Conservation (phyloP, 2,329 filamentous ascomycete species). For the Lachnellula cervina region DNA sequence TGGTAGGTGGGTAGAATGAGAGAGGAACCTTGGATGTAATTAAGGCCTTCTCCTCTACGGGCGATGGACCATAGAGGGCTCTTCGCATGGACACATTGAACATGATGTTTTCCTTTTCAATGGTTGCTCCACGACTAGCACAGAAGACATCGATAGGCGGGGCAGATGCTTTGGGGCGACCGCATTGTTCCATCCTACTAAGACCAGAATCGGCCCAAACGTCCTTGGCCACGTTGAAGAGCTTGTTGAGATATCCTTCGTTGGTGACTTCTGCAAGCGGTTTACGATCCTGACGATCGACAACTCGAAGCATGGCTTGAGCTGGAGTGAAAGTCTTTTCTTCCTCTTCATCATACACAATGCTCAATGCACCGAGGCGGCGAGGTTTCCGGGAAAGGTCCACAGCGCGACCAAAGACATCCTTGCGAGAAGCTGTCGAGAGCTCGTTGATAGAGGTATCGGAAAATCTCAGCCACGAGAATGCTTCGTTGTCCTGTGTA, state of each 20-base stretch:
- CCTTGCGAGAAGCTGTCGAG: slow-evolving; percentile 62
- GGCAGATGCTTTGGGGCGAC: slow-evolving; percentile 71
- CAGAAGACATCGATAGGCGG: slow-evolving; percentile 80
- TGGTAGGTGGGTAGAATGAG: slow-evolving; percentile 55
- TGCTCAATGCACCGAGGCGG: slow-evolving; percentile 60
- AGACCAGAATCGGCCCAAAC: slow-evolving; percentile 68
- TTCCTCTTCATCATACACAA: slow-evolving; percentile 64
- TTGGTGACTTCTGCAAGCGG: slow-evolving; percentile 64
- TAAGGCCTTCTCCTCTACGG: slow-evolving; percentile 66
- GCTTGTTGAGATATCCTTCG: slow-evolving; percentile 66
- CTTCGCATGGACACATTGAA: slow-evolving; percentile 77
- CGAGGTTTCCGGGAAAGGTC: slow-evolving; percentile 51
- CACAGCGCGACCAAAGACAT: slow-evolving; percentile 69
- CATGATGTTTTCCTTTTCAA: slow-evolving; percentile 66
- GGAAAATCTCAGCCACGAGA: slow-evolving; percentile 87
- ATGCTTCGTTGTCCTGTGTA: slow-evolving; percentile 56
- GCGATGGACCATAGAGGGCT: slow-evolving; percentile 62
- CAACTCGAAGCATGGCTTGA: slow-evolving; percentile 78
- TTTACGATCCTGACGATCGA: slow-evolving; percentile 60
- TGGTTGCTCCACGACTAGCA: slow-evolving; percentile 57
- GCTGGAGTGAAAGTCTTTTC: slow-evolving; percentile 61
- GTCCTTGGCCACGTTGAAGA: slow-evolving; percentile 73
- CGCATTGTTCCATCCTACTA: slow-evolving; percentile 73
- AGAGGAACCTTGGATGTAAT: slow-evolving; percentile 68
- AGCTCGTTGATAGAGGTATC: slow-evolving; percentile 72